Base-by-base conservation (phyloP, 352 stramenopile species). In the Pelagophyceae sp. region DNA sequence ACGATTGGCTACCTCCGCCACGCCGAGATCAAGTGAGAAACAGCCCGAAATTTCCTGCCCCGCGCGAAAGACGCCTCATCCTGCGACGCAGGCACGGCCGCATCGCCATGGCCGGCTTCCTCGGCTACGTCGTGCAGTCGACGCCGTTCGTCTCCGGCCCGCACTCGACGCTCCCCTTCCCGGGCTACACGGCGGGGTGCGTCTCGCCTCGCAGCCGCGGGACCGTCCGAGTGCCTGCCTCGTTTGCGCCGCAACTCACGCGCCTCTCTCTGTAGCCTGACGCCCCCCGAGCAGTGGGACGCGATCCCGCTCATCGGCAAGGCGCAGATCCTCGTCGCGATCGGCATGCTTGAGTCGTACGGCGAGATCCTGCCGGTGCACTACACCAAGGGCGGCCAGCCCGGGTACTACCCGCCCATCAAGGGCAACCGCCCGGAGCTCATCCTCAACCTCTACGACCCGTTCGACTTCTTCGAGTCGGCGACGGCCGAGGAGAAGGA, bases 291-390 rank as follows among this genome's bases (percentile, higher is more conserved):
- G 31, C 82, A 85, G 35, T 87, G 83, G 82, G 83, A 88, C 80
- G 80, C 82, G 60, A 54, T 87, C 60, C 76, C 81, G 5, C 32
- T 75, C 60, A 40, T 40, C 38, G 67, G 58, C 35, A 80, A 80
- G 76, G 65, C 0, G 75, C 78, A 81, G 75, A 81, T 81, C 63
- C 72, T 81, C 72, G 78, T 76, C 31, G 75, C 87, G 19, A 87
- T 88, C 72, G 85, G 84, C 71, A 89, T 90, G 80, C 78, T 90
- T 27, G 85, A 90, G 80, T 85, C 80, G 81, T 87, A 81, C 69
- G 80, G 72, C 35, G 83, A 87, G 78, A 80, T 80, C 31, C 80
- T 82, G 72, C 81, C 81, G 32, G 80, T 74, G 25, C 84, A 88
- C 78, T 88, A 88, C 78, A 88, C 77, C 11, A 85, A 85, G 27